These are phyloP conservation scores for Grigorovia humatica DNA, from an alignment of 805 yeast genomes.

Conservation along the genomic window DNA sequence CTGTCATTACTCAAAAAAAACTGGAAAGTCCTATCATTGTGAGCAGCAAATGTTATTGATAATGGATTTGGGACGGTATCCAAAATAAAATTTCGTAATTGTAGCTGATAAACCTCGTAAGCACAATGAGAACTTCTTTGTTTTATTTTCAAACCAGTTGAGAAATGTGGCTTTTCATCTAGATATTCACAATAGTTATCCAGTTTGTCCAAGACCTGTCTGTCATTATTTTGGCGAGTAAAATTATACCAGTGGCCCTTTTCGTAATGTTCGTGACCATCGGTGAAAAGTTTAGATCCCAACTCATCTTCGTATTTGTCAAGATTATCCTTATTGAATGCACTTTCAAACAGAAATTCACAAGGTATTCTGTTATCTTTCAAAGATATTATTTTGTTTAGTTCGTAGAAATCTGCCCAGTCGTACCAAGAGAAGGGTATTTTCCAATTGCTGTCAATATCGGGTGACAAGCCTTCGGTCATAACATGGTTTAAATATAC, in stretches of 20 bases:
- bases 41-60: slow-evolving; percentile 19
- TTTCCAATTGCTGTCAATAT: background rate
- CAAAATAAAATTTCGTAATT: slow-evolving; percentile 18
- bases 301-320: slow-evolving; percentile 12
- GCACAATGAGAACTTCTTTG: slow-evolving; percentile 15
- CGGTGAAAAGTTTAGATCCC: slow-evolving; percentile 12
- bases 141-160: slow-evolving; percentile 9
- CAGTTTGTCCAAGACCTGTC: background rate
- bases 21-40: slow-evolving; percentile 13
- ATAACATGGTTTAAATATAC: slow-evolving; percentile 36
- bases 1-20: slow-evolving; percentile 4
- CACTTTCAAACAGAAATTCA: slow-evolving; percentile 13
- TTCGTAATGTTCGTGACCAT: slow-evolving; percentile 14
- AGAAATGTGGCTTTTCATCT: slow-evolving; percentile 1
- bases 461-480: background rate
- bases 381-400: slow-evolving; percentile 29
- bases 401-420: slow-evolving; percentile 39
- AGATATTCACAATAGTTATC: slow-evolving; percentile 1
- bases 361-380: slow-evolving; percentile 12
- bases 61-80: slow-evolving; percentile 13
- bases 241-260: slow-evolving; percentile 10
- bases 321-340: slow-evolving; percentile 11
- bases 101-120: slow-evolving; percentile 25
- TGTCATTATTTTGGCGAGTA: slow-evolving; percentile 1
- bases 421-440: slow-evolving; percentile 51